Base-by-base conservation (phyloP, 75 land plant species). In the Pseudotsuga menziesii region DNA sequence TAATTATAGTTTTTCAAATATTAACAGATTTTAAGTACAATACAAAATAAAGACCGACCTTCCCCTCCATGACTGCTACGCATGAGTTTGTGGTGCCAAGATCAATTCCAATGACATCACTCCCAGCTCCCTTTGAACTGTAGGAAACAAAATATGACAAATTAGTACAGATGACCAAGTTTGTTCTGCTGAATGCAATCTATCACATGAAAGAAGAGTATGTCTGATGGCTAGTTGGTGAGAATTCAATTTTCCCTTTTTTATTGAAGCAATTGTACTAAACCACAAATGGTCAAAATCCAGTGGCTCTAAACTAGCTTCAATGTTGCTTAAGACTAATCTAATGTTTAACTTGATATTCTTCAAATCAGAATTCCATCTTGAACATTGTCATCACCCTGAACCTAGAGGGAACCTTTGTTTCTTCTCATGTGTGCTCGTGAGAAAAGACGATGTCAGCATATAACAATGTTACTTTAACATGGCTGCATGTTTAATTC, bases 61-160 rank as follows among this genome's bases (percentile, higher is more conserved):
- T 88, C 19, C 88, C 92, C 76, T 91, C 91, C 91, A 87, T 89
- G 20, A 80, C 81, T 55, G 87, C 74, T 63, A 87, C 87, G 67
- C 85, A 83, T 0, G 87, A 84, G 61, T 87, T 86, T 17, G 87
- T 82, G 5, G 85, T 89, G 48, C 89, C 91, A 81, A 87, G 74
- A 57, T 89, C 88, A 74, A 84, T 80, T 32, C 91, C 91, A 73
- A 87, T 82, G 64, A 87, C 82, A 81, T 83, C 91, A 76, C 75
- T 75, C 36, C 82, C 91, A 74, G 82, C 88, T 56, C 86, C 89
- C 61, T 75, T 90, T 60, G 91, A 80, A 79, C 93, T 91, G 83
- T 58, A 73, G 27, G 22, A 66, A 56, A 16, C 67, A 61, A 17
- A 63, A 63, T 44, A 63, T 14, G 36, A 63, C 39, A 63, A 16